These are phyloP conservation scores for Casuarina cunninghamiana DNA, from an alignment of 306 rosid genomes.

Conservation along the genomic window DNA sequence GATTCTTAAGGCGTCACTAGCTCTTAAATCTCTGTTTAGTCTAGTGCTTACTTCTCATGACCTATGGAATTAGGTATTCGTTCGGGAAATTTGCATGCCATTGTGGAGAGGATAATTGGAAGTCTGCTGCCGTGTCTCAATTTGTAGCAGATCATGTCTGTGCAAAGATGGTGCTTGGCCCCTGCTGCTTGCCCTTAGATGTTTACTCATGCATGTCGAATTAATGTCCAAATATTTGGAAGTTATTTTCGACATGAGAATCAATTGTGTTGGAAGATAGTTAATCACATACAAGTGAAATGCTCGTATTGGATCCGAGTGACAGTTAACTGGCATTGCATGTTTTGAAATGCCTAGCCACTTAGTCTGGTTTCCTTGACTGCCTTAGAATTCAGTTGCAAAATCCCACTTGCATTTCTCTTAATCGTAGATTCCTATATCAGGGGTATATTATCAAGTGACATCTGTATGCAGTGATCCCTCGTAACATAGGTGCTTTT, in stretches of 20 bases:
- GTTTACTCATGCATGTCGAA: not conserved
- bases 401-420: not conserved
- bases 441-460: slow-evolving; percentile 1
- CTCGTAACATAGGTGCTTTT: not conserved
- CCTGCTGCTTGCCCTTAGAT: not conserved
- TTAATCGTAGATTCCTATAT: not conserved
- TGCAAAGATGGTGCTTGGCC: not conserved
- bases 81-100: not conserved
- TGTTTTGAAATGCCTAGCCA: not conserved
- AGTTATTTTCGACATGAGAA: not conserved
- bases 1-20: slow-evolving; percentile 1
- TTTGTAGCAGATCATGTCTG: not conserved
- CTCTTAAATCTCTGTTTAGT: not conserved
- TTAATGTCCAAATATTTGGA: not conserved
- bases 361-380: not conserved
- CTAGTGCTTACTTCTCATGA: not conserved
- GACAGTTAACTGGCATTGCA: not conserved
- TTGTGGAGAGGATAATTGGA: not conserved
- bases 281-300: not conserved
- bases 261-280: not conserved
- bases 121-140: not conserved
- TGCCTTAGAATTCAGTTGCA: not conserved
- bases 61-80: not conserved
- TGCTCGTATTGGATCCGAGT: not conserved
- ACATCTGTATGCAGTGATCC: not conserved